Percentiles rank a stretch among this genome's conserved stretches.
Conservation (phyloP, 306 rosid genomes). For the Rubus idaeus region DNA sequence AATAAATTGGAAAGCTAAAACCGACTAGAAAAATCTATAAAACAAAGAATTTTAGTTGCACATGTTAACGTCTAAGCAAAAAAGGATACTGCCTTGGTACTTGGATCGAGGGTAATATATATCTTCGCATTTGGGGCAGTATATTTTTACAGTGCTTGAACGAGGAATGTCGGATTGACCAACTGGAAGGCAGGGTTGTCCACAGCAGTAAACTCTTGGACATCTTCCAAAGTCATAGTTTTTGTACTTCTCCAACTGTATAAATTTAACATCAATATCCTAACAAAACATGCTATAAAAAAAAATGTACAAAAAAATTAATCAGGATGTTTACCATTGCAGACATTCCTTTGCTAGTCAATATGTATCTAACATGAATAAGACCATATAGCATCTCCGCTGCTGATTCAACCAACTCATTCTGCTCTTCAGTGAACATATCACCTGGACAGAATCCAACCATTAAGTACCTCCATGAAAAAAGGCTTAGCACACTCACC, state of each 20-base stretch:
- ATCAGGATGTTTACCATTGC: conserved; percentile 65
- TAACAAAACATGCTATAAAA: neutral
- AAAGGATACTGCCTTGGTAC: conserved; percentile 99
- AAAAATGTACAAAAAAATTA: neutral
- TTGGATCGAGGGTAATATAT: conserved; percentile 95
- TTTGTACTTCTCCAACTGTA: conserved; percentile 89
- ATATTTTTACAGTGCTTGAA: conserved; percentile 92
- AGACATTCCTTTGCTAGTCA: conserved; percentile 93
- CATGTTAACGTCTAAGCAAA: conserved; percentile 4
- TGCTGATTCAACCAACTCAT: conserved; percentile 94
- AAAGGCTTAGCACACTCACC: neutral
- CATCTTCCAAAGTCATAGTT: conserved; percentile 96
- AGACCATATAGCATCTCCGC: conserved; percentile 99
- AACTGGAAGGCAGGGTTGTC: conserved; percentile 99
- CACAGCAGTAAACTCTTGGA: conserved; percentile 96
- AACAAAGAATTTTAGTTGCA: conserved; percentile 2
- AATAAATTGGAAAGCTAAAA: neutral
- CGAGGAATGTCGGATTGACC: conserved; percentile 98
- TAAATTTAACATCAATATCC: conserved; percentile 23
- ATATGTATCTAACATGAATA: conserved; percentile 86
- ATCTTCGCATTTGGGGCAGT: conserved; percentile 97
- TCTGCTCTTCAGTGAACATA: conserved; percentile 95
- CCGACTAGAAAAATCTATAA: neutral
- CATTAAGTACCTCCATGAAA: conserved; percentile 18
- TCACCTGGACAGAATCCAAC: conserved; percentile 54